Percentiles rank a stretch among this genome's conserved stretches.
Evolutionary conservation across 768 basidiomycete species (phyloP).

Genomic region (Hypsizygus marmoreus): DNA sequence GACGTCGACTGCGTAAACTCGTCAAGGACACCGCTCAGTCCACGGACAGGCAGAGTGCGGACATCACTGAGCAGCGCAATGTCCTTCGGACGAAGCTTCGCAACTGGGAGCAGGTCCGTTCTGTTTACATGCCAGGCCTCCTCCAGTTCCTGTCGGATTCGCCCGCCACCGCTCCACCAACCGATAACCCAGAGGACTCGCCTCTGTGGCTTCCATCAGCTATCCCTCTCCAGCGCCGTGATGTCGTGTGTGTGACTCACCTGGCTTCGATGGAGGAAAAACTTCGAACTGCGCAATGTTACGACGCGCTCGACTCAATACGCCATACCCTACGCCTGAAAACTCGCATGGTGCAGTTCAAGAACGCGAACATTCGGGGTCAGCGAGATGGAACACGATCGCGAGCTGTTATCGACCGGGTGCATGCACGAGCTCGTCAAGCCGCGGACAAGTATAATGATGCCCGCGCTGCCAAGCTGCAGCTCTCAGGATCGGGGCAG

Average conservation of each 20-base stretch:
- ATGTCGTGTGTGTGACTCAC: background rate
- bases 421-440: background rate
- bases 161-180: background rate
- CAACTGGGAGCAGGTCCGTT: conserved; percentile 13
- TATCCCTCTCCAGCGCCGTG: conserved; percentile 2
- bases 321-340: conserved; percentile 20
- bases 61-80: conserved; percentile 14
- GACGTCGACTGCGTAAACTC: background rate
- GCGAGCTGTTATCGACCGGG: conserved; percentile 18
- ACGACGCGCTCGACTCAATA: conserved; percentile 18
- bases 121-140: conserved; percentile 19
- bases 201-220: conserved; percentile 18
- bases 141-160: conserved; percentile 11
- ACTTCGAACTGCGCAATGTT: conserved; percentile 23
- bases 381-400: conserved; percentile 24
- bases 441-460: background rate
- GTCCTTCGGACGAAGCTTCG: conserved; percentile 6
- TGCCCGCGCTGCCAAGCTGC: background rate
- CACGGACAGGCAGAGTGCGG: background rate
- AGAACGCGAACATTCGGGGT: conserved; percentile 22
- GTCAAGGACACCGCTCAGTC: background rate
- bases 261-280: conserved; percentile 19
- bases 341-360: conserved; percentile 19
- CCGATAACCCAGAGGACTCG: conserved; percentile 9
- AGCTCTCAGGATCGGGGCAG: conserved; percentile 2